Evolutionary conservation across 2,329 filamentous ascomycete species (phyloP), one percentile per base, ranked within the genome.

Genomic region (Aspergillus spinulosporus): DNA sequence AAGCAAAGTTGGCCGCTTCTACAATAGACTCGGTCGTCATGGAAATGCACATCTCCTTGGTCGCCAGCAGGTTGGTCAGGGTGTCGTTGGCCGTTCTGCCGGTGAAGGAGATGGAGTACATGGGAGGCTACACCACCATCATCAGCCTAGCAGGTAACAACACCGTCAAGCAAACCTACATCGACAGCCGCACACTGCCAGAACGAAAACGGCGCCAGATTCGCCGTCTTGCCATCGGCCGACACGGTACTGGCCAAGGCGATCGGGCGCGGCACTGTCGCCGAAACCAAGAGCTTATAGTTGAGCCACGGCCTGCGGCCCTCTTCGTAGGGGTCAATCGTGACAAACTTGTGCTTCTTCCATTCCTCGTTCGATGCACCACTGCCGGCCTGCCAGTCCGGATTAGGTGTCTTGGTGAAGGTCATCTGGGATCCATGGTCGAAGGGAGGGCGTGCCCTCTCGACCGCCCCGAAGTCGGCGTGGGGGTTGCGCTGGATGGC

Each of bases 221-320:
- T 96, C 49, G 75, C 44, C 3, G 47, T 79, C 15, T 64, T 70
- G n/a, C 89, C 89, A 65, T 90, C 85, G 21, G 74, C 73, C 2
- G 75, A 78, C n/a, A 78, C 68, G 0, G 84, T 87, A 29, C 76
- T 80, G 0, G 85, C 68, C 63, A 86, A 85, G 0, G 83, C 84
- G 21, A 96, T 86, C 8, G 92, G 92, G 5, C 92, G 85, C 1
- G 92, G 92, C 4, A 90, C 82, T 60, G 96, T 84, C 59, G 84
- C 85, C 7, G 85, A 89, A 72, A 96, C 94, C 59, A 96, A 80
- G 4, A 96, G 83, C 73, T 94, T 95, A 82, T 96, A 96, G 80
- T 96, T 96, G 77, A 83, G 84, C 2, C 79, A 76, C 0, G 84
- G 76, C 0, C 84, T 82, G 0, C 92, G 83, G 49, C 85, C 88